Evolutionary conservation across 1,139 yeast genomes (phyloP).

Genomic region (Magnusiomyces paraingens): DNA sequence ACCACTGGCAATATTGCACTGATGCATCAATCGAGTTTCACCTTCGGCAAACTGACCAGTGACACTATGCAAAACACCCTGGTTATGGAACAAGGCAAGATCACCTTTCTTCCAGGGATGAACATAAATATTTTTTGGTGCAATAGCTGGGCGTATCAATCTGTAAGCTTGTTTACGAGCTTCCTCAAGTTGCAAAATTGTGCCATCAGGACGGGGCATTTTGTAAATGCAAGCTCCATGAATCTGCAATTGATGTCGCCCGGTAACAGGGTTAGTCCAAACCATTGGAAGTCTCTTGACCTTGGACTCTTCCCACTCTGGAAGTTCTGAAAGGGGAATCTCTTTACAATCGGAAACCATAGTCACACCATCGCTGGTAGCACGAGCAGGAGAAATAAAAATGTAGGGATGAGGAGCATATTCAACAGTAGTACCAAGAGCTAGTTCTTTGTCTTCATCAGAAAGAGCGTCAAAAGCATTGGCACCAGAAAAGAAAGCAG

Average conservation of each 20-base stretch:
- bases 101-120: slow-evolving; percentile 82
- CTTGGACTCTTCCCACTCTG: slow-evolving; percentile 73
- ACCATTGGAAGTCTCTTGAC: slow-evolving; percentile 74
- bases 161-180: slow-evolving; percentile 64
- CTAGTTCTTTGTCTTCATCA: slow-evolving; percentile 64
- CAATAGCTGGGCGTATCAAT: slow-evolving; percentile 76
- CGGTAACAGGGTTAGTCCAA: slow-evolving; percentile 86
- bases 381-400: slow-evolving; percentile 70
- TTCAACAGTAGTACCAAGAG: too few species aligned
- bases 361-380: slow-evolving; percentile 78
- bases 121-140: slow-evolving; percentile 64
- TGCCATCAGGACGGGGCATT: slow-evolving; percentile 51
- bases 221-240: slow-evolving; percentile 80
- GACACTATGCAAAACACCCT: too few species aligned
- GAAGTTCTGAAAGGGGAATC: slow-evolving; percentile 55
- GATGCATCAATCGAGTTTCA: slow-evolving; percentile 81
- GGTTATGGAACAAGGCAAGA: slow-evolving; percentile 71
- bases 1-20: slow-evolving; percentile 83
- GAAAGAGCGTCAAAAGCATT: slow-evolving; percentile 61
- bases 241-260: slow-evolving; percentile 71
- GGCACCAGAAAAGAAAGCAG: slow-evolving; percentile 79
- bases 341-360: slow-evolving; percentile 80
- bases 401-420: slow-evolving; percentile 92
- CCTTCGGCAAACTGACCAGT: slow-evolving; percentile 63
- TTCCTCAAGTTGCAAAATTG: slow-evolving; percentile 54